These are phyloP conservation scores for Heteromeles arbutifolia DNA, from an alignment of 306 rosid species.

Conservation along the genomic window DNA sequence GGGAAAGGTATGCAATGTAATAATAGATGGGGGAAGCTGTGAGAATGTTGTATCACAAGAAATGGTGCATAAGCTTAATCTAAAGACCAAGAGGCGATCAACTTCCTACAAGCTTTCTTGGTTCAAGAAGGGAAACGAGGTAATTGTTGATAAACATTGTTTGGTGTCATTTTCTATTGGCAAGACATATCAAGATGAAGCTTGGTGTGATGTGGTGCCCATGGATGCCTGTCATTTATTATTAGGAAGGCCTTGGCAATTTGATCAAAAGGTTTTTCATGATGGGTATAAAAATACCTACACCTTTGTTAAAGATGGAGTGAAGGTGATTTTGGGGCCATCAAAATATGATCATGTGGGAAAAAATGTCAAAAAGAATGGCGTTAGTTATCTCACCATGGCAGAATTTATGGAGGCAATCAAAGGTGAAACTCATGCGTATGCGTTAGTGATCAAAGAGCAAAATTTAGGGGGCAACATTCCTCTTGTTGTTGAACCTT, in stretches of 20 bases:
- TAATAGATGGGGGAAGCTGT: not conserved
- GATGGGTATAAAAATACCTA: not conserved
- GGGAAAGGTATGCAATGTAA: not conserved
- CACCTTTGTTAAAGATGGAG: not conserved
- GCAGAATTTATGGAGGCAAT: not conserved
- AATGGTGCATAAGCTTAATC: not conserved
- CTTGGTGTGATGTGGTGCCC: not conserved
- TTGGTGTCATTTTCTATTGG: not conserved
- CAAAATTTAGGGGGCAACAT: not conserved
- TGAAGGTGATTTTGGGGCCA: not conserved
- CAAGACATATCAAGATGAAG: not conserved
- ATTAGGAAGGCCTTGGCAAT: not conserved
- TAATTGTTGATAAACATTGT: not conserved
- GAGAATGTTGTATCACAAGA: not conserved
- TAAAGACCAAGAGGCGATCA: not conserved
- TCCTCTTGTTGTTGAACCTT: not conserved
- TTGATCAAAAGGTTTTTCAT: not conserved
- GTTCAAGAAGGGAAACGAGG: not conserved
- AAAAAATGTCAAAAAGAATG: too few relatives aligned
- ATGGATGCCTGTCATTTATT: not conserved
- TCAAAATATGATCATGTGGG: not conserved
- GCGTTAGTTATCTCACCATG: not conserved
- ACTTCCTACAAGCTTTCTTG: not conserved
- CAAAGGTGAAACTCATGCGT: not conserved
- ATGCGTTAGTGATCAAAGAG: not conserved